These are phyloP conservation scores for Paratinospora sagittata DNA, from an alignment of 164 flowering plant genomes.

Conservation along the genomic window DNA sequence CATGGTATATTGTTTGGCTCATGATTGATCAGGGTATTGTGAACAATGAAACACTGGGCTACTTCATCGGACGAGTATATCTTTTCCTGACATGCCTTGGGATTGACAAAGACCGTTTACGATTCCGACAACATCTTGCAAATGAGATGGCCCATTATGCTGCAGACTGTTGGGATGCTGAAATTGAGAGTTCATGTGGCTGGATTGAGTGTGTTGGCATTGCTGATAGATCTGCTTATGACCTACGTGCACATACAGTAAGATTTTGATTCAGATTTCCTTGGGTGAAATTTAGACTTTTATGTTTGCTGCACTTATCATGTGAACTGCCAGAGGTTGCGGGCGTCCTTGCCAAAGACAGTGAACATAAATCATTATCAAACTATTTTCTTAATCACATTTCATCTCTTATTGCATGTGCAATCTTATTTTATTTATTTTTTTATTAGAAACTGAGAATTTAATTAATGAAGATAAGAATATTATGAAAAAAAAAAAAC, in stretches of 20 bases:
- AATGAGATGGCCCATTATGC: slow-evolving; percentile 99
- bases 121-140: slow-evolving; percentile 92
- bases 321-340: not conserved
- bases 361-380: not conserved
- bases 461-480: no score
- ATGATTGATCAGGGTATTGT: slow-evolving; percentile 61
- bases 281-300: not conserved
- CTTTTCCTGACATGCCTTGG: slow-evolving; percentile 81
- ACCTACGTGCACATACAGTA: slow-evolving; percentile 84
- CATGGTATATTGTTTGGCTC: not conserved
- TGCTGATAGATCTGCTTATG: slow-evolving; percentile 97
- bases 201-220: slow-evolving; percentile 99
- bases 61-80: slow-evolving; percentile 92
- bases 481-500: no score
- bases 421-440: no score
- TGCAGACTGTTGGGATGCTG: slow-evolving; percentile 99
- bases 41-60: slow-evolving; percentile 90
- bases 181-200: slow-evolving; percentile 92
- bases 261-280: slow-evolving; percentile 12
- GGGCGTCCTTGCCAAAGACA: not conserved
- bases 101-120: slow-evolving; percentile 71
- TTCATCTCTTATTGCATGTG: not conserved
- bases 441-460: no score
- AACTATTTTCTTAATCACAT: not conserved
- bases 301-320: not conserved